These are phyloP conservation scores for Carex kokanica DNA, from an alignment of 176 grass and related monocot species.

Conservation along the genomic window DNA sequence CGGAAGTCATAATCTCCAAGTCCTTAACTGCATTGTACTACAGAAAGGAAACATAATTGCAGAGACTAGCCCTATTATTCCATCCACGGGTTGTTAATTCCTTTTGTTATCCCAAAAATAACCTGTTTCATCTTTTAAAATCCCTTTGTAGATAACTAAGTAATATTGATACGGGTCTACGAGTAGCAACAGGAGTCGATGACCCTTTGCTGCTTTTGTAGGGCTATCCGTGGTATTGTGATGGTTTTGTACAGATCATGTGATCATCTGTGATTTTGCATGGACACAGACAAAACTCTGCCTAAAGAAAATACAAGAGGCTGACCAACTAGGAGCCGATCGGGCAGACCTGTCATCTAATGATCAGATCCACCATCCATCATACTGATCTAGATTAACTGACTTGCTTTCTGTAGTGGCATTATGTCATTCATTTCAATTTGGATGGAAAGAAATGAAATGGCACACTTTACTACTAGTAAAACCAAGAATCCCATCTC, in stretches of 20 bases:
- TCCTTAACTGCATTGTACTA: constrained; percentile 70
- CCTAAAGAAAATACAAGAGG: neutral
- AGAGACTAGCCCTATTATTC: neutral
- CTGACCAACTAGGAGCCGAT: neutral
- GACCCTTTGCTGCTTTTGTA: neutral
- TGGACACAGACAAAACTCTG: neutral
- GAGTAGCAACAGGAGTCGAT: neutral
- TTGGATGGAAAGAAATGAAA: neutral
- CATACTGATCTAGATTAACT: neutral
- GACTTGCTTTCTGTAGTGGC: neutral
- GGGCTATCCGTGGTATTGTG: neutral
- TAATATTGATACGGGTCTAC: neutral
- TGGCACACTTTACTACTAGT: neutral
- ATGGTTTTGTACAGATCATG: neutral
- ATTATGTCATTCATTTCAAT: neutral
- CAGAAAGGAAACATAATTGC: neutral
- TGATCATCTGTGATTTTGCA: neutral
- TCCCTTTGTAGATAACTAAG: neutral
- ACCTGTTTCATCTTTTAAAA: neutral
- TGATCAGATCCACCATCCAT: neutral
- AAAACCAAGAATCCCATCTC: neutral
- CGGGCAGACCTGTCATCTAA: neutral
- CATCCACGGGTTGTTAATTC: neutral
- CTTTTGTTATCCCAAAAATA: neutral
- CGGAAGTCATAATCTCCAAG: constrained; percentile 46